Evolutionary conservation across 1,284 basidiomycete species (phyloP).

Genomic region (Lentinus polychrous): DNA sequence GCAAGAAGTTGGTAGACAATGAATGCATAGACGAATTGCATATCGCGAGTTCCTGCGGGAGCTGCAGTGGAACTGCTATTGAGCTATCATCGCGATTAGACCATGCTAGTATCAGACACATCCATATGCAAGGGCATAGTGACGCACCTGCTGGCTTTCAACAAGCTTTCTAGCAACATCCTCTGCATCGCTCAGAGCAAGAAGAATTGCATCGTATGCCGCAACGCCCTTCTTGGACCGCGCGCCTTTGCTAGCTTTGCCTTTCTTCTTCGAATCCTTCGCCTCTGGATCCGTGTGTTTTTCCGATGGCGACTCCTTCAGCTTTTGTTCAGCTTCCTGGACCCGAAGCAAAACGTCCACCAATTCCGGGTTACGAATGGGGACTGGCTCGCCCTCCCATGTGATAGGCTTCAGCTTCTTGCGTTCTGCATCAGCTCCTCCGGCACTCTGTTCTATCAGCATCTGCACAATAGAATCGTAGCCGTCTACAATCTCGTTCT

Average conservation of each 20-base stretch:
- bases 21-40: slow-evolving; percentile 81
- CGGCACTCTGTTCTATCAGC: slow-evolving; percentile 40
- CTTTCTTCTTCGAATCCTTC: slow-evolving; percentile 27
- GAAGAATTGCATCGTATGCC: slow-evolving; percentile 79
- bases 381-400: slow-evolving; percentile 83
- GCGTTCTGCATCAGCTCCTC: slow-evolving; percentile 19
- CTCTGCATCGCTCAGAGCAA: slow-evolving; percentile 83
- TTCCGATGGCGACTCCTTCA: slow-evolving; percentile 29
- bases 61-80: slow-evolving; percentile 31
- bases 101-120: not conserved
- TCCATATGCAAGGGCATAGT: not conserved
- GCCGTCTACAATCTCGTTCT: slow-evolving; percentile 54
- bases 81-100: not conserved
- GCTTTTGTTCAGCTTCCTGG: slow-evolving; percentile 65
- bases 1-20: slow-evolving; percentile 83
- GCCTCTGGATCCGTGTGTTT: slow-evolving; percentile 9
- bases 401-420: slow-evolving; percentile 37
- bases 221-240: slow-evolving; percentile 67
- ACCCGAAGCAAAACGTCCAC: slow-evolving; percentile 84
- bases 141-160: slow-evolving; percentile 70
- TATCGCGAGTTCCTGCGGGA: slow-evolving; percentile 51
- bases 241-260: slow-evolving; percentile 31
- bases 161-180: slow-evolving; percentile 71
- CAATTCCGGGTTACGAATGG: slow-evolving; percentile 86
- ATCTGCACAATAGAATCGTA: slow-evolving; percentile 53